Evolutionary conservation across 306 rosid genomes (phyloP).

Genomic region (Pterocarpus macrocarpus): DNA sequence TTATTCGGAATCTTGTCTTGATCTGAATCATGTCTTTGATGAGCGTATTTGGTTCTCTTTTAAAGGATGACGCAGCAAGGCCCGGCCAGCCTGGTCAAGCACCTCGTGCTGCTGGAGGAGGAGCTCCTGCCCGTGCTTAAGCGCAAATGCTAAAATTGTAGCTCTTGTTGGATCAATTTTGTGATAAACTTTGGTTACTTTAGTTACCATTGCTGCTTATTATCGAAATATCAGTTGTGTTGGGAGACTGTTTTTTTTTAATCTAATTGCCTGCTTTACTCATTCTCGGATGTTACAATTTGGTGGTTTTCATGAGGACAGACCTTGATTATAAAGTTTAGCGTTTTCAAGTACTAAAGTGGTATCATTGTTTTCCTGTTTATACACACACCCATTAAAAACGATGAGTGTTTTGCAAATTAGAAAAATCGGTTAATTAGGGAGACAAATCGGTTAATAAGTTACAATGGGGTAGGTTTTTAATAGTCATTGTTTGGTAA

Average conservation of each 20-base stretch:
- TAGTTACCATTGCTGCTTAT: background rate
- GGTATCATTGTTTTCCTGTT: background rate
- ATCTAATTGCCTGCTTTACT: background rate
- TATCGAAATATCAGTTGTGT: conserved; percentile 39
- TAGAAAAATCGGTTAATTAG: no score
- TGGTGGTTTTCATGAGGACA: conserved; percentile 32
- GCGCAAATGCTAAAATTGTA: conserved; percentile 7
- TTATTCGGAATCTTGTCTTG: background rate
- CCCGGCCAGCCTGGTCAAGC: conserved; percentile 81
- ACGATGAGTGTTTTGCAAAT: no score
- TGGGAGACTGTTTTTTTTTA: background rate
- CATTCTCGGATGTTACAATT: conserved; percentile 6
- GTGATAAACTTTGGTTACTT: conserved; percentile 13
- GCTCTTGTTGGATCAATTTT: conserved; percentile 5
- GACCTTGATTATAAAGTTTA: conserved; percentile 5
- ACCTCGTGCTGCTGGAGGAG: conserved; percentile 68
- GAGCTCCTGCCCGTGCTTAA: conserved; percentile 59
- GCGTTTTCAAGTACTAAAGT: background rate
- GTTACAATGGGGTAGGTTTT: no score
- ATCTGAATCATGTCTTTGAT: background rate
- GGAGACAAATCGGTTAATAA: no score
- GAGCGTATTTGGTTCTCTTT: conserved; percentile 19
- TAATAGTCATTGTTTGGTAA: no score
- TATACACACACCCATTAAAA: background rate
- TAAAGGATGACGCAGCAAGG: conserved; percentile 73